Base-by-base conservation (phyloP, 257 asterid genomes). In the Capsicum chinense region DNA sequence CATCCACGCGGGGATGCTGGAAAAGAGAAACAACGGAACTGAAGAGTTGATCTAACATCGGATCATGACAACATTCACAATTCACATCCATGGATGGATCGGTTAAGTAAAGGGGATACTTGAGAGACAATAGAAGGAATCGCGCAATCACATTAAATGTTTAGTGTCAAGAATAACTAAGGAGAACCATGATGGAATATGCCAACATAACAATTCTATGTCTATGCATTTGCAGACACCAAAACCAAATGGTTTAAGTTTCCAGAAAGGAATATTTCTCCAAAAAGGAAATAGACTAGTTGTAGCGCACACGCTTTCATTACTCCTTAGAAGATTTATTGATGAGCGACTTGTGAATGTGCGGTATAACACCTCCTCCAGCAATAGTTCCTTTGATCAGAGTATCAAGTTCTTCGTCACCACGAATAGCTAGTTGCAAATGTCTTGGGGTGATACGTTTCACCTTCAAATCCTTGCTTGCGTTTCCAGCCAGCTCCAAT, bases 331-430 rank as follows among this genome's bases (percentile, higher is more conserved):
- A 56, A 19, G 90, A 83, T 80, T 88, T 88, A 84, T 88, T 88
- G 83, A 88, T 88, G 59, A 88, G 90, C 2, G 90, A 88, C 84
- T 88, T 88, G 86, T 88, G 90, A 71, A 88, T 85, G 86, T 88
- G 90, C 0, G 90, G 90, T 63, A 88, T 88, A 60, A 88, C 90
- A 58, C 88, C 90, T 8, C 90, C 90, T 67, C 90, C 90, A 5
- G 90, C 90, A 33, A 88, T 88, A 60, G 90, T 88, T 73, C 90
- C 90, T 81, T 88, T 88, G 86, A 88, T 88, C 84, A 85, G 88
- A 5, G 90, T 88, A 67, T 88, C 90, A 10, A 88, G 90, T 69
- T 88, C 90, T 68, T 88, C 90, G 50, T 88, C 90, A 35, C 90
- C 90, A 3, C 90, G 90, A 67, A 88, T 88, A 9, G 90, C 90